Evolutionary conservation across 2,329 filamentous ascomycete species (phyloP).

Genomic region (Apiospora aurea): DNA sequence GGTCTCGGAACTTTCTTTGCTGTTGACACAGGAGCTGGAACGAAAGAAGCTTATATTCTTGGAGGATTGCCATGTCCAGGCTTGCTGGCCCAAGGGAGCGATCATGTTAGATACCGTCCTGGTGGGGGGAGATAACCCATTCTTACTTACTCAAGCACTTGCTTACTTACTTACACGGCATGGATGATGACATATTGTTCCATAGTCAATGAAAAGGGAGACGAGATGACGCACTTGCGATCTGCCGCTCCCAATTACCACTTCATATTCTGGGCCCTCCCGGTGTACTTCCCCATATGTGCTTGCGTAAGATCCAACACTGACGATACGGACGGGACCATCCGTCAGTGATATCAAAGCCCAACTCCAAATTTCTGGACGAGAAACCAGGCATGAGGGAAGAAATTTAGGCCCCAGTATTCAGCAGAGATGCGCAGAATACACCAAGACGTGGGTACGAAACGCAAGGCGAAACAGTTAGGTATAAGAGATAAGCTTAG

Average conservation of each 20-base stretch:
- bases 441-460: slow-evolving; percentile 11
- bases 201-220: slow-evolving; percentile 9
- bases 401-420: not conserved
- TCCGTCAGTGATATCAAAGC: not conserved
- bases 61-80: not conserved
- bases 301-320: not conserved
- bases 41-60: slow-evolving; percentile 12
- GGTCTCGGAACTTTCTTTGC: slow-evolving; percentile 6
- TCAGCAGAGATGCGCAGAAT: not conserved
- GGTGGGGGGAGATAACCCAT: not conserved
- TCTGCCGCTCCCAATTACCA: not conserved
- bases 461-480: slow-evolving; percentile 18
- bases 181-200: not conserved
- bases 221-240: slow-evolving; percentile 7
- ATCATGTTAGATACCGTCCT: not conserved
- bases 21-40: slow-evolving; percentile 1
- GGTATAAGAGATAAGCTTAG: not conserved
- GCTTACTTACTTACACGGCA: not conserved
- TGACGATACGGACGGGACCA: not conserved
- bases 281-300: not conserved
- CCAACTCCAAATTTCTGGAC: not conserved
- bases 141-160: not conserved
- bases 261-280: not conserved
- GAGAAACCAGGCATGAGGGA: not conserved
- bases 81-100: slow-evolving; percentile 10